Conservation (phyloP, 2,329 filamentous ascomycete species). For the Aspergillus arachidicola region DNA sequence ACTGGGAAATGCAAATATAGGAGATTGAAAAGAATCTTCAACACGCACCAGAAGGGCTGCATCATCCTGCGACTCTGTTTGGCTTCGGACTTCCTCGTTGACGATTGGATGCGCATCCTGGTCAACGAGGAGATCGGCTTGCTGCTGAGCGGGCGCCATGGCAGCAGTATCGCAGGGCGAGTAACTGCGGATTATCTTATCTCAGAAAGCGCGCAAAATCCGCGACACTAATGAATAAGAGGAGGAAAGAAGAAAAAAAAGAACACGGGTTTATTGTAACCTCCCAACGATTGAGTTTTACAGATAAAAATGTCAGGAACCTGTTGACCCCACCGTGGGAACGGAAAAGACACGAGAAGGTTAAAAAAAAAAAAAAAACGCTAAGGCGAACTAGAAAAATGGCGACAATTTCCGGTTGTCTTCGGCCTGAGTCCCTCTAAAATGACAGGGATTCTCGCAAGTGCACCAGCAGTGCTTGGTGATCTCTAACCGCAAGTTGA, state of each 20-base stretch:
- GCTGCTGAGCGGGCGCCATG: conserved; percentile 22
- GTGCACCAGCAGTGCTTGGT: neutral
- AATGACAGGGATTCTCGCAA: neutral
- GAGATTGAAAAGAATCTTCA: too few species aligned
- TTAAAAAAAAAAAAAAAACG: conserved; percentile 12
- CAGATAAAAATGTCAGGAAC: conserved; percentile 17
- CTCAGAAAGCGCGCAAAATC: neutral
- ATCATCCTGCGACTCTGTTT: conserved; percentile 36
- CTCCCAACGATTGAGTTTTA: conserved; percentile 12
- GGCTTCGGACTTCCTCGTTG: conserved; percentile 30
- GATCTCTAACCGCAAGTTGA: neutral
- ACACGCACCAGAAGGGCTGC: conserved; percentile 39
- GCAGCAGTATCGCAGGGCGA: conserved; percentile 1
- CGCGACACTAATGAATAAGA: neutral
- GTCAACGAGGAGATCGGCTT: conserved; percentile 26
- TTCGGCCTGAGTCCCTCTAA: neutral
- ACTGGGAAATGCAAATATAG: neutral
- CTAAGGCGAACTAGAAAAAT: conserved; percentile 6
- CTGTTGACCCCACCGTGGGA: conserved; percentile 18
- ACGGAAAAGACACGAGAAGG: neutral
- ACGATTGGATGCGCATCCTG: conserved; percentile 23
- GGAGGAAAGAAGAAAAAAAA: conserved; percentile 2
- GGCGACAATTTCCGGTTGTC: neutral
- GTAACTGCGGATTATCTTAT: neutral
- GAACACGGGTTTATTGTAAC: neutral